phyloP scores from a whole-genome alignment of 176 grass and related monocot species.

The Oryza australiensis region DNA sequence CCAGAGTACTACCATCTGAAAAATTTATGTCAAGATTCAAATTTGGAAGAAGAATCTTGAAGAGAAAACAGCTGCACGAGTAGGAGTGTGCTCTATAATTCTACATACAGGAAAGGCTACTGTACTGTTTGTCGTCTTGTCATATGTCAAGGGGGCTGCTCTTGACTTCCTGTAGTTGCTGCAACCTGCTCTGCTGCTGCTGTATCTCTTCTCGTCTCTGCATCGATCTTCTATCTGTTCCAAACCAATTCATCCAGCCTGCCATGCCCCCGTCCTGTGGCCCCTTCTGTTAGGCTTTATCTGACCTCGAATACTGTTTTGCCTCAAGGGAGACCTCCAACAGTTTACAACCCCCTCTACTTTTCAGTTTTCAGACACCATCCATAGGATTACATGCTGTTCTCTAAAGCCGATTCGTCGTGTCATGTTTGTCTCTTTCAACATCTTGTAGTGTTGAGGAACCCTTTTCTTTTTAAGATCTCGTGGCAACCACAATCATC shows the following conservation, averaged over 20 bases:
- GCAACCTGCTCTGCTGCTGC: no score
- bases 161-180: background rate
- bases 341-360: no score
- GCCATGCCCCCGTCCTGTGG: background rate
- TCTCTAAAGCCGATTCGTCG: background rate
- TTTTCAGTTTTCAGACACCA: background rate
- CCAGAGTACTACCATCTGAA: no score
- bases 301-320: background rate
- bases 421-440: background rate
- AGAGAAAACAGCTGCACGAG: no score
- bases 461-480: no score
- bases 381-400: background rate
- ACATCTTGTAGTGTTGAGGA: no score
- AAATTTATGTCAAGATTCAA: no score
- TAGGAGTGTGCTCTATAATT: no score
- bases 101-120: background rate
- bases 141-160: background rate
- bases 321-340: no score
- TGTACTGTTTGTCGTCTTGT: background rate
- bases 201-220: no score
- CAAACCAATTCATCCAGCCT: background rate
- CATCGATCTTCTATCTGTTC: background rate
- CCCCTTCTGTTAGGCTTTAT: background rate
- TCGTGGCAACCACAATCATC: no score
- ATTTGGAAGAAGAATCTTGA: no score